A percentile compares a stretch with the other conserved stretches of the same genome.
Conservation (phyloP, 805 yeast species). For the Spathaspora girioi region DNA sequence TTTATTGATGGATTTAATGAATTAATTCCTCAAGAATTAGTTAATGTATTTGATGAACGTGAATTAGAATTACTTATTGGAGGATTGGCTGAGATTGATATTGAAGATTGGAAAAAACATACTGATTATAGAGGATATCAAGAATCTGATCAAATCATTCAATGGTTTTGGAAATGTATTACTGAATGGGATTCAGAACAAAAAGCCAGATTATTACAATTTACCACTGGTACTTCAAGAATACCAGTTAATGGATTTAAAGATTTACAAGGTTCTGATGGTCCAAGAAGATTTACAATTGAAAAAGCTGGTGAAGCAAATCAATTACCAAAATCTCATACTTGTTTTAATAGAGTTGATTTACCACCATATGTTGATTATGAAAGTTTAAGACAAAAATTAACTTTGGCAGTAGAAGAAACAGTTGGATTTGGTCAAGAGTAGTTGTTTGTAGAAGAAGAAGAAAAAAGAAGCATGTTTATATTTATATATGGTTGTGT, state of each 20-base stretch:
- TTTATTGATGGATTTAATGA: slow-evolving; percentile 97
- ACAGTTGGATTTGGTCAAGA: slow-evolving; percentile 99
- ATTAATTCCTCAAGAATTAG: slow-evolving; percentile 93
- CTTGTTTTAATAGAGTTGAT: slow-evolving; percentile 98
- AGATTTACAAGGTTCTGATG: slow-evolving; percentile 97
- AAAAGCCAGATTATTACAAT: slow-evolving; percentile 90
- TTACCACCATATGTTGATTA: slow-evolving; percentile 88
- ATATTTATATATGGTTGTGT: not conserved
- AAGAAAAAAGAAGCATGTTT: not conserved
- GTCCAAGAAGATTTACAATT: slow-evolving; percentile 97
- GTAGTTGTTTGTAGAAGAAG: slow-evolving; percentile 27
- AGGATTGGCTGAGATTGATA: slow-evolving; percentile 96
- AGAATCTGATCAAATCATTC: slow-evolving; percentile 92
- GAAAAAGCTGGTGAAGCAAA: slow-evolving; percentile 93
- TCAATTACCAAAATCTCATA: slow-evolving; percentile 95
- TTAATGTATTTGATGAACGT: slow-evolving; percentile 95
- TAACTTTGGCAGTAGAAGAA: slow-evolving; percentile 95
- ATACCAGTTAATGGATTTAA: slow-evolving; percentile 99
- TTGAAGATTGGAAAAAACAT: slow-evolving; percentile 98
- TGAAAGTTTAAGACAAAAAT: slow-evolving; percentile 81
- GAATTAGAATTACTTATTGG: slow-evolving; percentile 95
- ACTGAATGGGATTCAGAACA: slow-evolving; percentile 95
- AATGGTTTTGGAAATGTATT: slow-evolving; percentile 98
- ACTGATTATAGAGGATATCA: slow-evolving; percentile 98
- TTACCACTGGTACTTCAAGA: slow-evolving; percentile 98